phyloP scores from a whole-genome alignment of 768 basidiomycete genomes.

The Amanita pallidorosea region DNA sequence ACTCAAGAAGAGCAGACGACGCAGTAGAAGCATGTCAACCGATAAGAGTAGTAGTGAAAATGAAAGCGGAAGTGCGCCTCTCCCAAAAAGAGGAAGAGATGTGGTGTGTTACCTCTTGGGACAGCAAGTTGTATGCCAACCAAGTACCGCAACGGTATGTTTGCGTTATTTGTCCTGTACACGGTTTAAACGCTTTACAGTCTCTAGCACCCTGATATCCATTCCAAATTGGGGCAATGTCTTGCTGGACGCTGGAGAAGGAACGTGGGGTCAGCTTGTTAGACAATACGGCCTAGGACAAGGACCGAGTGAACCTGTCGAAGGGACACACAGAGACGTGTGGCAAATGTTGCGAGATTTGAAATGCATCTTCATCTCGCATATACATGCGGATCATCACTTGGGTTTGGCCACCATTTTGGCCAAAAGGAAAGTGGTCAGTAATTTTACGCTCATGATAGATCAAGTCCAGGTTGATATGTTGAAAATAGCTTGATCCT shows the following conservation, averaged over 20 bases:
- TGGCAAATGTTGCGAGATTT: slow-evolving; percentile 58
- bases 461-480: neutral
- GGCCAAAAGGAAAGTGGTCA: slow-evolving; percentile 55
- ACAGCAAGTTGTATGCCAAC: slow-evolving; percentile 83
- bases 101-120: slow-evolving; percentile 71
- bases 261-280: slow-evolving; percentile 82
- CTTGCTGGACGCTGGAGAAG: slow-evolving; percentile 87
- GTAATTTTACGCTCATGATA: neutral
- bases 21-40: slow-evolving; percentile 3
- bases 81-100: slow-evolving; percentile 37
- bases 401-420: slow-evolving; percentile 71
- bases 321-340: slow-evolving; percentile 25
- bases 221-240: slow-evolving; percentile 66
- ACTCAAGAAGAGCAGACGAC: slow-evolving; percentile 1
- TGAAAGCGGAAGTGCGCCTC: neutral
- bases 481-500: slow-evolving; percentile 45
- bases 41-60: neutral
- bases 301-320: slow-evolving; percentile 12
- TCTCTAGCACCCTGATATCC: slow-evolving; percentile 66
- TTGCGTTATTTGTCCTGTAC: neutral
- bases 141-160: slow-evolving; percentile 78
- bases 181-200: slow-evolving; percentile 21
- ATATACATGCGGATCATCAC: slow-evolving; percentile 91
- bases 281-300: slow-evolving; percentile 56
- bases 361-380: slow-evolving; percentile 78